Percentiles rank a stretch among this genome's conserved stretches.
Conservation (phyloP, 768 basidiomycete genomes). For the Antrodiella citrinella region DNA sequence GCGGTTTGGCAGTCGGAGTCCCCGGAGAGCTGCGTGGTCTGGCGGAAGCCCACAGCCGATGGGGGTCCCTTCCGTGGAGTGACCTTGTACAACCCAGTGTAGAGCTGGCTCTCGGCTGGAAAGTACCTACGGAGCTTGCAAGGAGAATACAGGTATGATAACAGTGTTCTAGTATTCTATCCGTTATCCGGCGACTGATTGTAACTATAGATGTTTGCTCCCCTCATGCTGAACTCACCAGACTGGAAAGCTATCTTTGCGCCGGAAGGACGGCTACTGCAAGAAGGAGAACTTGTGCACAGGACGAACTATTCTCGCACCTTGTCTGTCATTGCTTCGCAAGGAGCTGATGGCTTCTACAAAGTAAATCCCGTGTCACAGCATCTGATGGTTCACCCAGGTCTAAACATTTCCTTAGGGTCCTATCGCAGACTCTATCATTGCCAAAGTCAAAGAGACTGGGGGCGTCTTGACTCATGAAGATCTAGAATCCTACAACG, state of each 20-base stretch:
- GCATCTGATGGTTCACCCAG: background rate
- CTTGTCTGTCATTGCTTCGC: constrained; percentile 59
- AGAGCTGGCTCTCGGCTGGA: constrained; percentile 71
- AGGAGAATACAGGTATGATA: constrained; percentile 56
- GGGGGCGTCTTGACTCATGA: constrained; percentile 76
- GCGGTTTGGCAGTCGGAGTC: constrained; percentile 83
- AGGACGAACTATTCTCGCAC: constrained; percentile 74
- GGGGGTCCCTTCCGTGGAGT: constrained; percentile 78
- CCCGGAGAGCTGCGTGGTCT: constrained; percentile 90
- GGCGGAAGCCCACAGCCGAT: constrained; percentile 72
- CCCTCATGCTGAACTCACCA: constrained; percentile 56
- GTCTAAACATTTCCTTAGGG: constrained; percentile 37
- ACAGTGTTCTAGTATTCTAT: too few relatives aligned
- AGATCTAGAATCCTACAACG: constrained; percentile 66
- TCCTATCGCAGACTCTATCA: constrained; percentile 69
- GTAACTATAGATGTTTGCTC: constrained; percentile 27
- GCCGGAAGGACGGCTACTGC: constrained; percentile 59
- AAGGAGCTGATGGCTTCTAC: constrained; percentile 82
- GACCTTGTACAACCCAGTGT: constrained; percentile 69
- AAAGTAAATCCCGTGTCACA: constrained; percentile 31
- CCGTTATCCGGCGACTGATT: background rate
- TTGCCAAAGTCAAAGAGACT: constrained; percentile 58
- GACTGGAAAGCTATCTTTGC: constrained; percentile 85
- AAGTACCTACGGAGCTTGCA: constrained; percentile 69
- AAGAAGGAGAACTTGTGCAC: constrained; percentile 66